Base-by-base conservation (phyloP, 345 rosid genomes). In the Lepidium aucheri region DNA sequence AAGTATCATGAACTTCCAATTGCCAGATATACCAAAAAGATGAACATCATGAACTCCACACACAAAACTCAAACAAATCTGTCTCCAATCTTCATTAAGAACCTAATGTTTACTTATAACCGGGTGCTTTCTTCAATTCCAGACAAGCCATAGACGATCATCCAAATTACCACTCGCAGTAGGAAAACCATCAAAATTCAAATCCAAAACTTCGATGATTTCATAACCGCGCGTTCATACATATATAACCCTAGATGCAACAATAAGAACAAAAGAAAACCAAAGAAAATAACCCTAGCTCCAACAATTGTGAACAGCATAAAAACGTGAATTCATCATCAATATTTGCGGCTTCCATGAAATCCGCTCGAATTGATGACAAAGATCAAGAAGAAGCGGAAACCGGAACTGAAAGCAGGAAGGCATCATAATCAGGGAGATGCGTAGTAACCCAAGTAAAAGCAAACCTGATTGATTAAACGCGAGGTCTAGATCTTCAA, bases 391-490 rank as follows among this genome's bases (percentile, higher is more conserved):
- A 54, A 10, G 70, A 69, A 38, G 26, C 16, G 6, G 65, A 72
- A 47, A 58, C 67, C 16, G 42, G 22, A 58, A 52, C 6, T 12
- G 41, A 73, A 73, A 73, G 63, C n/a, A 26, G 12, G 42, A 66
- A 52, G 56, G 30, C 53, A 51, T 35, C 72, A 12, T 66, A 41
- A 22, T 17, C 34, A 33, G 14, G 38, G 39, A 69, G 67, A 52
- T 36, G 22, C 13, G 35, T 28, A 68, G 65, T 28, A 28, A 28
- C 36, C 53, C 54, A 44, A 20, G 28, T 1, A 45, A 67, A 73
- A 73, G 72, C 72, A 59, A 73, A 73, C 72, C 77, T 73, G 72
- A 52, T 45, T 9, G 50, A 53, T 17, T 43, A 26, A 41, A 58
- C 33, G 42, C 47, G 10, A 18, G 32, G 46, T 57, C 63, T 46